Percentiles rank a stretch among this genome's conserved stretches.
Evolutionary conservation across 805 yeast genomes (phyloP).

Genomic region (Ascoidea rubescens): DNA sequence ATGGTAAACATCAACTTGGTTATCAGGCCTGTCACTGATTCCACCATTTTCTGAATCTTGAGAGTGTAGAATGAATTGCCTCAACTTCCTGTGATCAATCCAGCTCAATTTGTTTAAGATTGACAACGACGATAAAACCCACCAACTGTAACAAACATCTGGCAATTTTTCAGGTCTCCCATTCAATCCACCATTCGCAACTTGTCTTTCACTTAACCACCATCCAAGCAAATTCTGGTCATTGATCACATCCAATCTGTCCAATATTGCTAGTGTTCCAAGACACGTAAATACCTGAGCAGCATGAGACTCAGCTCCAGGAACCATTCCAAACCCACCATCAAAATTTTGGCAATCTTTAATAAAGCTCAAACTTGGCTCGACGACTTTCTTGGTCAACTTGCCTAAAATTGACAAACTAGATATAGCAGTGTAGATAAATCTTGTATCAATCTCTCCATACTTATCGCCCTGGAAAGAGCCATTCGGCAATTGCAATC

Average conservation of each 20-base stretch:
- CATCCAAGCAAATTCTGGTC: constrained; percentile 40
- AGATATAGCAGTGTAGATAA: constrained; percentile 72
- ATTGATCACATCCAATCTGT: constrained; percentile 32
- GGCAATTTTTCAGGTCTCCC: constrained; percentile 95
- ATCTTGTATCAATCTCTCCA: constrained; percentile 89
- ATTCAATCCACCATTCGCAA: constrained; percentile 76
- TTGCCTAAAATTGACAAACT: constrained; percentile 56
- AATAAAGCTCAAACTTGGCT: constrained; percentile 54
- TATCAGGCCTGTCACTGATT: constrained; percentile 80
- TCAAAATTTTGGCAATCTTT: constrained; percentile 74
- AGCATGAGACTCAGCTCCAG: constrained; percentile 92
- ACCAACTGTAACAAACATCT: constrained; percentile 97
- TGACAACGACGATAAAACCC: constrained; percentile 75
- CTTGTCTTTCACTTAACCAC: constrained; percentile 91
- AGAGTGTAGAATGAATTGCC: constrained; percentile 53
- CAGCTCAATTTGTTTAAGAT: constrained; percentile 56
- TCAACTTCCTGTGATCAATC: constrained; percentile 56
- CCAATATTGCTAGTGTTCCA: constrained; percentile 63
- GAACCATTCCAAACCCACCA: constrained; percentile 89
- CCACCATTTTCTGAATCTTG: constrained; percentile 82
- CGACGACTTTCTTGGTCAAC: constrained; percentile 36
- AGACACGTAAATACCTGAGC: constrained; percentile 85
- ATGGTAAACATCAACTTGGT: constrained; percentile 87
- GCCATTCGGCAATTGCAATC: constrained; percentile 35
- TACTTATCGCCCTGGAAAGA: constrained; percentile 81